A percentile compares a stretch with the other conserved stretches of the same genome.
Evolutionary conservation across 768 basidiomycete species (phyloP).

Genomic region (Leccinum longicurvipes): DNA sequence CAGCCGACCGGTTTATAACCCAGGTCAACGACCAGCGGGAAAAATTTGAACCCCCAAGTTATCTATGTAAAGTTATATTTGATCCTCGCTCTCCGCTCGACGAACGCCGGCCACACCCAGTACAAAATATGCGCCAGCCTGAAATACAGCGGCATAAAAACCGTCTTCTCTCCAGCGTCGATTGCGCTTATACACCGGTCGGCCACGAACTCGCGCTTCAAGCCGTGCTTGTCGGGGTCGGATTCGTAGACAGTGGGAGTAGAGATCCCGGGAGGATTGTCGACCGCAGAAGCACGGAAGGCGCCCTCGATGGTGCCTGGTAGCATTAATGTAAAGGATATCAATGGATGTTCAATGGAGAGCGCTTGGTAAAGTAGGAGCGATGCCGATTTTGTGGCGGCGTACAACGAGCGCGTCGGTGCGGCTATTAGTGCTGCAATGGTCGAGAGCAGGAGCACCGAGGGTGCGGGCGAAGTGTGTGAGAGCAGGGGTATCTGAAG

Average conservation of each 20-base stretch:
- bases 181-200: conserved; percentile 55
- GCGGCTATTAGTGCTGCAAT: conserved; percentile 78
- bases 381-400: conserved; percentile 78
- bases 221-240: conserved; percentile 55
- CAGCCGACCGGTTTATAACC: background rate
- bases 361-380: conserved; percentile 75
- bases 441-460: conserved; percentile 76
- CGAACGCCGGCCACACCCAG: conserved; percentile 57
- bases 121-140: conserved; percentile 53
- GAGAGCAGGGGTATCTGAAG: conserved; percentile 73
- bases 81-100: conserved; percentile 54
- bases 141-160: conserved; percentile 55
- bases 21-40: background rate
- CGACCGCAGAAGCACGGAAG: conserved; percentile 79
- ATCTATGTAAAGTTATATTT: conserved; percentile 63
- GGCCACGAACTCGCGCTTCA: conserved; percentile 62
- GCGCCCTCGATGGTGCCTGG: conserved; percentile 73
- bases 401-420: conserved; percentile 83
- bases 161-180: conserved; percentile 52
- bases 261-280: conserved; percentile 37
- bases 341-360: conserved; percentile 72
- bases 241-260: conserved; percentile 36
- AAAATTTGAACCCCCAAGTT: background rate
- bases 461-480: conserved; percentile 59
- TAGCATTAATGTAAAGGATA: conserved; percentile 59